These are phyloP conservation scores for Syzygium aromaticum DNA, from an alignment of 345 rosid genomes.

Conservation along the genomic window DNA sequence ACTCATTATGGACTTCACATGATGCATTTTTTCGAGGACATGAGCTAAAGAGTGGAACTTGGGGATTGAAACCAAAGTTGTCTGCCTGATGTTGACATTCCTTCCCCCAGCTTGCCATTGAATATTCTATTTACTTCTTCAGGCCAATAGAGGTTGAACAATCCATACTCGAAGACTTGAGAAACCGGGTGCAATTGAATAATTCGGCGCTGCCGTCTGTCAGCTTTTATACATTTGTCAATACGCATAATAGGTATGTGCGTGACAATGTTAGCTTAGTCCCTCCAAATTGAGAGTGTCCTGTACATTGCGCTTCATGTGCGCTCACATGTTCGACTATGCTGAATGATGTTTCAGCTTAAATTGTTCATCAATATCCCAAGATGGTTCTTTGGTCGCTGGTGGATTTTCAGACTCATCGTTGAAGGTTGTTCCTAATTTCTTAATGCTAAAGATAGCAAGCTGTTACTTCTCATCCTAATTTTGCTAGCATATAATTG, in stretches of 20 bases:
- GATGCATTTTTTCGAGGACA: background rate
- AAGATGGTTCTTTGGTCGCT: constrained; percentile 95
- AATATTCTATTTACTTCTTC: background rate
- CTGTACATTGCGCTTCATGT: background rate
- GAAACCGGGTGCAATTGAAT: constrained; percentile 90
- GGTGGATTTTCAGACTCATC: constrained; percentile 98
- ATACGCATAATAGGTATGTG: constrained; percentile 81
- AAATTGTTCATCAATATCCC: constrained; percentile 87
- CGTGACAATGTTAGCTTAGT: background rate
- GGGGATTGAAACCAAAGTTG: background rate
- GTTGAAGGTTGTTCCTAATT: constrained; percentile 45
- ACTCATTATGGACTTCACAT: background rate
- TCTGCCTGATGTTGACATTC: background rate
- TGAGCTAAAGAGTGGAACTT: background rate
- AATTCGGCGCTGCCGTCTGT: constrained; percentile 76
- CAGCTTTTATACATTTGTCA: constrained; percentile 89
- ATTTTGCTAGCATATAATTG: constrained; percentile 13
- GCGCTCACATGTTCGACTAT: background rate
- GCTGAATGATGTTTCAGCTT: constrained; percentile 30
- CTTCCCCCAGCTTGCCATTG: background rate
- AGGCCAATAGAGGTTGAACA: constrained; percentile 86
- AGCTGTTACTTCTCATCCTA: background rate
- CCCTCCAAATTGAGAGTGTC: background rate
- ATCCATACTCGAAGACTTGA: constrained; percentile 89
- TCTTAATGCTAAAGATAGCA: background rate